Percentiles rank a stretch among this genome's conserved stretches.
Evolutionary conservation across 805 yeast genomes (phyloP).

Genomic region (Jamesozyma rosinii): DNA sequence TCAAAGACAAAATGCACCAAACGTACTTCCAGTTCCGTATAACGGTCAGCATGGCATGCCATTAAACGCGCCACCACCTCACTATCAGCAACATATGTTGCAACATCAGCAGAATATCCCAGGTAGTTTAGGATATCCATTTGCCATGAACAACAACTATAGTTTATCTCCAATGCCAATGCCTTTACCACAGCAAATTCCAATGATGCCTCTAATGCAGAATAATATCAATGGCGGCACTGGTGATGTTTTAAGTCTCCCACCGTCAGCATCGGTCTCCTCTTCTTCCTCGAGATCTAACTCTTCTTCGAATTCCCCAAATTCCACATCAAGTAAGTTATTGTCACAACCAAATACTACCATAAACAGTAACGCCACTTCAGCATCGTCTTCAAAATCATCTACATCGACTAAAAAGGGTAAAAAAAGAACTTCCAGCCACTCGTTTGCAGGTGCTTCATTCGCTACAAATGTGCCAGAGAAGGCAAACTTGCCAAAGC

Average conservation of each 20-base stretch:
- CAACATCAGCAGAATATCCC: neutral
- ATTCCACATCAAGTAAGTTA: neutral
- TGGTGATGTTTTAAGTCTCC: neutral
- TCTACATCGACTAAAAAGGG: neutral
- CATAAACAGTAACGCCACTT: neutral
- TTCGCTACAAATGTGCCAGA: slow-evolving; percentile 29
- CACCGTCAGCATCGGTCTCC: neutral
- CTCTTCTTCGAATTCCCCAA: neutral
- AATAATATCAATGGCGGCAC: neutral
- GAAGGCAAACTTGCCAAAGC: slow-evolving; percentile 28
- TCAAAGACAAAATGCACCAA: slow-evolving; percentile 1
- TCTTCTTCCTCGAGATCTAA: neutral
- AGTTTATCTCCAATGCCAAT: slow-evolving; percentile 1
- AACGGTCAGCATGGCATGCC: neutral
- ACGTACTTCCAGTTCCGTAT: neutral
- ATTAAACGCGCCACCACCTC: neutral
- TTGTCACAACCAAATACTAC: neutral
- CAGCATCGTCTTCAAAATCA: neutral
- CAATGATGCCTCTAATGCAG: slow-evolving; percentile 1
- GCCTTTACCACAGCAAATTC: slow-evolving; percentile 6
- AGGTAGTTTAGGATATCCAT: slow-evolving; percentile 6
- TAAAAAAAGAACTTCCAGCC: slow-evolving; percentile 3
- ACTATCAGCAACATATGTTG: neutral
- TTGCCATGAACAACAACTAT: slow-evolving; percentile 2
- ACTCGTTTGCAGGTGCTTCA: slow-evolving; percentile 30